Evolutionary conservation across 352 stramenopile species (phyloP), one percentile per base, ranked within the genome.

Genomic region (Phytophthora litchii): DNA sequence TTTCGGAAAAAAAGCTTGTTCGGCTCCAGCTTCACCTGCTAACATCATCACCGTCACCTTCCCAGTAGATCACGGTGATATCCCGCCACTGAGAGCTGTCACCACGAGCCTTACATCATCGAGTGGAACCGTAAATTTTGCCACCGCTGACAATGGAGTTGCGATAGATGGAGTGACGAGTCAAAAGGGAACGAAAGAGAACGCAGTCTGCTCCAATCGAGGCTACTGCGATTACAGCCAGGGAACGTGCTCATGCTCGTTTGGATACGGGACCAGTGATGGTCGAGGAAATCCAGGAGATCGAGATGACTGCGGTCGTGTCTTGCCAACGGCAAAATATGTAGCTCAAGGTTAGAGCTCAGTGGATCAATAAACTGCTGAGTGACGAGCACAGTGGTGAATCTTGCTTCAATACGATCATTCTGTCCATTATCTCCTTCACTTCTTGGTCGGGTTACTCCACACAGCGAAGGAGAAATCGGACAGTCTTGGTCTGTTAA

Each of bases 121-220:
- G 6, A 48, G 47, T 43, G 67, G 72, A 11, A 21, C 27, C 17
- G 46, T 64, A 12, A 62, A 52, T 8, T 44, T 89, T 1, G 17
- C 43, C 6, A 58, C 69, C 0, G 80, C 72, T 2, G 80, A 83
- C n/a, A 66, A 81, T 19, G 73, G 80, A 1, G 67, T 53, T 12
- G 23, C 29, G 4, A 71, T 91, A n/a, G 56, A 52, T 14, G 68
- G 68, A 0, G 50, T 86, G 7, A 5, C 46, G 36, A 83, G 77
- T 31, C 69, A 85, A 23, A 73, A 70, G 5, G 93, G 93, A 6
- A 98, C 90, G 0, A 98, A 97, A 59, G 93, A 98, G 55, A 86
- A 90, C 50, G 72, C 56, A 3, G 62, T 89, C 7, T 98, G 93
- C 71, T 91, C 89, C 8, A 96, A 94, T 67, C 85, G 88, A 51